Base-by-base conservation (phyloP, 306 rosid species). In the Quercus aquifolioides region DNA sequence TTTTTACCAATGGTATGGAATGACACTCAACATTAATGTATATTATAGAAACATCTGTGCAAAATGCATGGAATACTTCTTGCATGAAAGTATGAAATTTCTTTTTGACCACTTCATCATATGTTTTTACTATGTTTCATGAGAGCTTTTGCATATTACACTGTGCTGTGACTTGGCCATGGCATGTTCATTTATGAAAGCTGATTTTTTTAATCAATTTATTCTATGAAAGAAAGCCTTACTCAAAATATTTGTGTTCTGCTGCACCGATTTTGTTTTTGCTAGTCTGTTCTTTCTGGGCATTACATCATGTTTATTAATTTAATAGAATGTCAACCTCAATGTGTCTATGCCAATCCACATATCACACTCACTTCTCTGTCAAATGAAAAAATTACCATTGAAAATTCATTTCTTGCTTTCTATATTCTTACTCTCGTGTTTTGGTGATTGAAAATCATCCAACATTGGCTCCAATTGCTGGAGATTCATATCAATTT, bases 401-500 rank as follows among this genome's bases (percentile, higher is more conserved):
- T 68, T 68, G 25, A 33, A 35, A 19, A 15, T 68, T 68, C 26
- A 33, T 68, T 68, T 19, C 21, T 65, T 68, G 46, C 12, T 68
- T 35, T 68, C 72, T 33, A 19, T 4, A 0, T 3, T 64, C 41
- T 33, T 35, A 68, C 51, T 68, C 20, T 4, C 4, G 4, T 1
- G 4, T 35, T 68, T 49, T 68, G 46, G 18, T 1, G 5, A 28
- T 63, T 63, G 69, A 63, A 19, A 63, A 28, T 63, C 30, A 28
- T 60, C 18, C 6, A 28, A 52, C 77, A 77, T 55, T 58, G 57
- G 17, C 51, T 20, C 11, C n/a, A 69, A 30, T 71, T 17, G 19
- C 0, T 28, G 43, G 64, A 67, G 75, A 72, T 60, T 79, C 31
- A 58, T 17, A 76, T n/a, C 74, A n/a, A 5, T 76, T 82, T 64